phyloP scores from a whole-genome alignment of 345 rosid species.

The Salix arbutifolia region DNA sequence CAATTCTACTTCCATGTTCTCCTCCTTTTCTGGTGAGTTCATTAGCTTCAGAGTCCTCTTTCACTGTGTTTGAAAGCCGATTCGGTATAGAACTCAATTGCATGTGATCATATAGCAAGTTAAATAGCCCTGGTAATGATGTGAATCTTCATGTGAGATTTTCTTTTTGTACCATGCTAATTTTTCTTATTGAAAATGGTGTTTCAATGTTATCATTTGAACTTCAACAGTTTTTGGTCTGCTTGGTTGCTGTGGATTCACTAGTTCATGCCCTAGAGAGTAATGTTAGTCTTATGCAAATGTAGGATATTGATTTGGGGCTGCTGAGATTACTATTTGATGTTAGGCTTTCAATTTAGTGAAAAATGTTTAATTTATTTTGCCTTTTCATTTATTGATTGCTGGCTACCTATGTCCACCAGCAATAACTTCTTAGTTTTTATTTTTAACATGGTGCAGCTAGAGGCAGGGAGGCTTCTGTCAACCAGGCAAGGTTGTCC shows the following conservation, averaged over 20 bases:
- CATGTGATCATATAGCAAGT: neutral
- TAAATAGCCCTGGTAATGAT: neutral
- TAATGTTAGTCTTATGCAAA: too few relatives aligned
- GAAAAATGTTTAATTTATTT: too few relatives aligned
- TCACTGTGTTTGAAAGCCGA: neutral
- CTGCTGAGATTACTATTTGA: too few relatives aligned
- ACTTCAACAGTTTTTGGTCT: neutral
- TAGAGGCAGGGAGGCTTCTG: constrained; percentile 42
- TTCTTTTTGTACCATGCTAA: too few relatives aligned
- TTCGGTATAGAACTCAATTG: neutral
- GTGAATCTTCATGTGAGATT: too few relatives aligned
- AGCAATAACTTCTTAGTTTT: neutral
- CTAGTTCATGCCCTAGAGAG: too few relatives aligned
- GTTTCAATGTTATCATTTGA: neutral
- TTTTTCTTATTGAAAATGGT: too few relatives aligned
- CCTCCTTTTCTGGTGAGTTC: constrained; percentile 39
- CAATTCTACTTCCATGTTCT: constrained; percentile 27
- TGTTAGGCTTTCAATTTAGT: too few relatives aligned
- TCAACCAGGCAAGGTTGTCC: constrained; percentile 35
- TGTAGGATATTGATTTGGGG: too few relatives aligned
- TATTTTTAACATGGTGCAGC: constrained; percentile 29
- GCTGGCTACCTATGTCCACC: neutral
- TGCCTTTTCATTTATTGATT: neutral
- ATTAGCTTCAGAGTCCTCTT: neutral
- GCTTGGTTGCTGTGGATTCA: too few relatives aligned